phyloP scores from a whole-genome alignment of 2,329 filamentous ascomycete species.

The Neopestalotiopsis clavispora region DNA sequence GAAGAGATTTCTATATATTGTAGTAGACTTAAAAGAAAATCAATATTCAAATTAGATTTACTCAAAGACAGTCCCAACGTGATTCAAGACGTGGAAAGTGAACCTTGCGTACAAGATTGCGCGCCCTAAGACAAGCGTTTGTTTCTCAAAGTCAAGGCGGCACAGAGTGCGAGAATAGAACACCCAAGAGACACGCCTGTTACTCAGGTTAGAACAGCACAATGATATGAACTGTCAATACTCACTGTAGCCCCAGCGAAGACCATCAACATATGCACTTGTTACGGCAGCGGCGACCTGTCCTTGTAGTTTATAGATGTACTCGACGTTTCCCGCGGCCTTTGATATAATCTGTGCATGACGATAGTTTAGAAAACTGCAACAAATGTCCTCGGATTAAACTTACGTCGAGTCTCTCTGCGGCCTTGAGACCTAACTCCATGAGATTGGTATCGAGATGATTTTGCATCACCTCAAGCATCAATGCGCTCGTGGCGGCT shows the following conservation, averaged over 20 bases:
- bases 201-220: neutral
- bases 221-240: neutral
- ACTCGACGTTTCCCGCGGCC: constrained; percentile 12
- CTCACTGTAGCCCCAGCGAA: constrained; percentile 15
- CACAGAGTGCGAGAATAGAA: constrained; percentile 1
- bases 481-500: constrained; percentile 42
- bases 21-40: neutral
- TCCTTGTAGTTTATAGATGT: constrained; percentile 9
- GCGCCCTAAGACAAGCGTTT: neutral
- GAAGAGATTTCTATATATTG: neutral
- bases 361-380: neutral
- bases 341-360: neutral
- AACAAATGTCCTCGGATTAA: neutral
- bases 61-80: neutral
- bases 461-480: constrained; percentile 29
- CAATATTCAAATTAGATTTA: neutral
- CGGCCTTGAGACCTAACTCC: neutral
- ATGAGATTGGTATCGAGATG: neutral
- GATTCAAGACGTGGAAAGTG: too few species aligned
- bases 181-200: constrained; percentile 12
- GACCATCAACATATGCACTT: constrained; percentile 12
- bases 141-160: constrained; percentile 7
- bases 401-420: constrained; percentile 4
- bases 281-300: constrained; percentile 5
- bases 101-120: neutral